Evolutionary conservation across 768 basidiomycete genomes (phyloP).

Genomic region (Amanita fuliginea): DNA sequence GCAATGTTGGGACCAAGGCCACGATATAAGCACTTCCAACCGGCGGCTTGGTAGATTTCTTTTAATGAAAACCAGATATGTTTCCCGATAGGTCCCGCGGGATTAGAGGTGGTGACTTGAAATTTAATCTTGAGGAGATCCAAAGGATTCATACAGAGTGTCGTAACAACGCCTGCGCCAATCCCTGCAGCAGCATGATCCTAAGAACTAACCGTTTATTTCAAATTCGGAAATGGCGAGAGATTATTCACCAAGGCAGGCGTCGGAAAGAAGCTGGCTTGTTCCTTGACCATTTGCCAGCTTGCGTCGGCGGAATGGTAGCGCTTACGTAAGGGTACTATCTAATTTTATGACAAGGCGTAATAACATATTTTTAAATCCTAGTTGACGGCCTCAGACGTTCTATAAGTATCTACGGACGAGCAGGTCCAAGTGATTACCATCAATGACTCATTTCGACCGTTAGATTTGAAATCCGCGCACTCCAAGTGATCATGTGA

Average conservation of each 20-base stretch:
- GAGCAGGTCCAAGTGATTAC: too few species aligned
- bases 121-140: constrained; percentile 93
- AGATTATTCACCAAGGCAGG: constrained; percentile 30
- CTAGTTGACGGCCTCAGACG: not conserved
- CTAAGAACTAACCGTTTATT: constrained; percentile 24
- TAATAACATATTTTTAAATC: not conserved
- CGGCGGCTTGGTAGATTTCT: constrained; percentile 63
- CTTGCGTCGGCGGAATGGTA: not conserved
- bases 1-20: constrained; percentile 87
- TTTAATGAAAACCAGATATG: constrained; percentile 70
- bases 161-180: constrained; percentile 85
- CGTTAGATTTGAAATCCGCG: too few species aligned
- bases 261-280: constrained; percentile 40
- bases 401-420: too few species aligned
- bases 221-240: not conserved
- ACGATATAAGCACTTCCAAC: constrained; percentile 81
- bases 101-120: constrained; percentile 70
- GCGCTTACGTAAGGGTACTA: not conserved
- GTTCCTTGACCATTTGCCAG: constrained; percentile 29
- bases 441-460: not conserved
- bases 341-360: not conserved
- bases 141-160: constrained; percentile 93
- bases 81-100: constrained; percentile 48
- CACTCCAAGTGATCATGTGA: too few species aligned
- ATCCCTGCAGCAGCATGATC: constrained; percentile 95